Conservation (phyloP, 495 filamentous ascomycete genomes). For the Penicillium odoratum region DNA sequence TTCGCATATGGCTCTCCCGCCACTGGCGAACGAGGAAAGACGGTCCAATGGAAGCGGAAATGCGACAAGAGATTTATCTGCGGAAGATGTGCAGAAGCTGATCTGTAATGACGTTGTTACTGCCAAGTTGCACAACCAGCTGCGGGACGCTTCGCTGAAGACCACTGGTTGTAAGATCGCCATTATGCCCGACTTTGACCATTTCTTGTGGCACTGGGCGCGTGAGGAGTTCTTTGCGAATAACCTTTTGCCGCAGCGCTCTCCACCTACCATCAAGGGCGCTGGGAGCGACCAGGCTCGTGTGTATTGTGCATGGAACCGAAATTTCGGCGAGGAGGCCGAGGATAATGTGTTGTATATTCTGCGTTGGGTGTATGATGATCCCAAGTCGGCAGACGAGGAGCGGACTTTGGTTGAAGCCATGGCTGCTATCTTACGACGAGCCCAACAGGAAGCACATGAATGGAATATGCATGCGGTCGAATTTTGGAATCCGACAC, state of each 20-base stretch:
- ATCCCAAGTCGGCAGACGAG: conserved; percentile 37
- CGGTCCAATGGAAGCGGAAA: conserved; percentile 10
- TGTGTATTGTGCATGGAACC: conserved; percentile 81
- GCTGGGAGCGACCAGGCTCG: conserved; percentile 57
- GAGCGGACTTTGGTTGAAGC: conserved; percentile 39
- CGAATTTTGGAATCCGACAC: conserved; percentile 65
- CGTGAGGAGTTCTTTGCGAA: conserved; percentile 80
- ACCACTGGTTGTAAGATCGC: conserved; percentile 53
- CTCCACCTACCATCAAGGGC: conserved; percentile 61
- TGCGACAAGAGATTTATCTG: conserved; percentile 24
- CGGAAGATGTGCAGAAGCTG: conserved; percentile 30
- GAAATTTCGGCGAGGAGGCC: conserved; percentile 60
- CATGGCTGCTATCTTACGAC: conserved; percentile 51
- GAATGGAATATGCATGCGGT: conserved; percentile 61
- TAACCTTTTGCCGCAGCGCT: conserved; percentile 42
- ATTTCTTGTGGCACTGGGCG: conserved; percentile 80
- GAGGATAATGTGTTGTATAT: conserved; percentile 74
- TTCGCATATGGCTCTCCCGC: conserved; percentile 65
- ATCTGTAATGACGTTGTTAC: conserved; percentile 40
- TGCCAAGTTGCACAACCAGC: conserved; percentile 32
- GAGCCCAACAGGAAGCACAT: conserved; percentile 56
- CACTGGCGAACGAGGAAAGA: conserved; percentile 32
- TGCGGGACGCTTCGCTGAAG: conserved; percentile 34
- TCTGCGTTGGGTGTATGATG: conserved; percentile 73
- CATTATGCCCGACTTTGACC: conserved; percentile 68